phyloP scores from a whole-genome alignment of 306 rosid genomes.

The apple (Malus domestica) region DNA sequence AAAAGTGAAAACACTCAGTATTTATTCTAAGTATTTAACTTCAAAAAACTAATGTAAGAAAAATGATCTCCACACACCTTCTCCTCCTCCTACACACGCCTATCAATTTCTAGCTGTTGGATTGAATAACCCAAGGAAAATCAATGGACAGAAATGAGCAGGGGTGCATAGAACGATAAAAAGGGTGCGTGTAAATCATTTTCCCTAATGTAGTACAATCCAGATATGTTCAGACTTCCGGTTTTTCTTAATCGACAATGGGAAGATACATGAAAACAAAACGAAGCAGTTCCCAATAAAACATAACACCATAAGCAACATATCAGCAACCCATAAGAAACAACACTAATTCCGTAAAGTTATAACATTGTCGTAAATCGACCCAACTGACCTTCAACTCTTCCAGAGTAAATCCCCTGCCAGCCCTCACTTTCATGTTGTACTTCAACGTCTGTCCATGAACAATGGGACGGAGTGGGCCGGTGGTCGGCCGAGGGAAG shows the following conservation, averaged over 20 bases:
- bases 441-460: slow-evolving; percentile 65
- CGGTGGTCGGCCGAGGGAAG: slow-evolving; percentile 60
- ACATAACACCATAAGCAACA: neutral
- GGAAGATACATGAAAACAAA: neutral
- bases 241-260: neutral
- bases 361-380: neutral
- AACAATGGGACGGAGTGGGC: slow-evolving; percentile 55
- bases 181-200: no score
- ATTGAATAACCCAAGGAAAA: no score
- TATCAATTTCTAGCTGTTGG: no score
- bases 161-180: no score
- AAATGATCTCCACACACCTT: neutral
- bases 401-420: slow-evolving; percentile 59
- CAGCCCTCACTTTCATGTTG: slow-evolving; percentile 63
- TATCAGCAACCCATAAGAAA: neutral
- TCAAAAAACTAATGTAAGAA: neutral
- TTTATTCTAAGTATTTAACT: no score
- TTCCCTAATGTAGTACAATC: neutral
- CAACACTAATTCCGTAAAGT: neutral
- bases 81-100: neutral
- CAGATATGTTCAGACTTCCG: neutral
- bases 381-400: neutral
- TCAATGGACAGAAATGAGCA: no score
- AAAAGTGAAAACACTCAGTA: no score
- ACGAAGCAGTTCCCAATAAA: neutral